Evolutionary conservation across 140 eudicot genomes (phyloP).

Genomic region (Bidens hawaiensis): DNA sequence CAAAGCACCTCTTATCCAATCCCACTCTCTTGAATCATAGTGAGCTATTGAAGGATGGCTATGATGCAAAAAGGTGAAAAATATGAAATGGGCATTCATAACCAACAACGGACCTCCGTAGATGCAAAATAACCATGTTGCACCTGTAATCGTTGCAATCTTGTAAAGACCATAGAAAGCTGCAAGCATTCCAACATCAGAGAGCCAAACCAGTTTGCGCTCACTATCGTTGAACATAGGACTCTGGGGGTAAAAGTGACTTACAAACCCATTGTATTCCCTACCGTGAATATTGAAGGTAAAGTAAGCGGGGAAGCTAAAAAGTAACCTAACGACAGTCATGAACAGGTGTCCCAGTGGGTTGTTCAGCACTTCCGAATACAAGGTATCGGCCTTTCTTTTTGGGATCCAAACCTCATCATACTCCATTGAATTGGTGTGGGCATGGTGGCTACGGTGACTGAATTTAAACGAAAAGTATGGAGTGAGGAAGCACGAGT

Average conservation of each 20-base stretch:
- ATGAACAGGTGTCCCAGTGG: constrained; percentile 22
- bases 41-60: no score
- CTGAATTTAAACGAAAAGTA: constrained; percentile 30
- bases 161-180: constrained; percentile 1
- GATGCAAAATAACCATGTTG: constrained; percentile 18
- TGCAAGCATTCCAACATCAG: constrained; percentile 7
- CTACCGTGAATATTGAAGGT: constrained; percentile 16
- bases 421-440: constrained; percentile 25
- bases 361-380: constrained; percentile 32
- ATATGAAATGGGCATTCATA: constrained; percentile 13
- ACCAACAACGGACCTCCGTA: constrained; percentile 20
- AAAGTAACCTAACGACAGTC: constrained; percentile 10
- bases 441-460: constrained; percentile 32
- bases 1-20: no score
- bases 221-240: constrained; percentile 23
- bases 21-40: no score
- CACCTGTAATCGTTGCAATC: background rate
- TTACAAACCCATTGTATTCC: constrained; percentile 11
- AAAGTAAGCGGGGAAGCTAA: constrained; percentile 25
- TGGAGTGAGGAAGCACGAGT: constrained; percentile 25
- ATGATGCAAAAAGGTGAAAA: constrained; percentile 15
- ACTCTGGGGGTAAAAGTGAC: constrained; percentile 26
- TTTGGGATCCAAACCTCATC: constrained; percentile 37
- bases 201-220: constrained; percentile 22
- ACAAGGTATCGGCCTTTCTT: constrained; percentile 1